Base-by-base conservation (phyloP, 345 rosid species). In the Noccaea bulbosa region DNA sequence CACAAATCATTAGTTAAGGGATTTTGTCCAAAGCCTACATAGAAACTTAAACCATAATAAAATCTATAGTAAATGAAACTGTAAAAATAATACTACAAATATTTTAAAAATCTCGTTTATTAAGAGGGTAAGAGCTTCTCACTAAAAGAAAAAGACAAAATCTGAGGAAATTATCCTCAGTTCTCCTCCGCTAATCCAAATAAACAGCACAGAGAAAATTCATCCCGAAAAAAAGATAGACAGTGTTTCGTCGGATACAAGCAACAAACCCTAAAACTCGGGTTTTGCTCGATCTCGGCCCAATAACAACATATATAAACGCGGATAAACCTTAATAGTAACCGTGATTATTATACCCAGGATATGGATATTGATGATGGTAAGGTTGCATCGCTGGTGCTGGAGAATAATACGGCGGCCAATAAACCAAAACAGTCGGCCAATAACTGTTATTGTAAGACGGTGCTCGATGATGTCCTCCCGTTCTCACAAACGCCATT, bases 251-350 rank as follows among this genome's bases (percentile, higher is more conserved):
- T 62, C 15, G 44, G 67, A 32, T 32, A 46, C 67, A 46, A 62
- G 55, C 44, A 62, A 62, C n/a, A 62, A 62, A 15, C 67, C 67
- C 54, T 46, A 62, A 62, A 62, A 32, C 8, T 1, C 1, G 41
- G 54, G 5, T 16, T 44, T 46, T 46, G 54, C 32, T 46, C 4
- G 67, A 62, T 44, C 41, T 46, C 17, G 10, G 16, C 27, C 27
- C 27, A 30, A 43, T 41, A n/a, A 40, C 4, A 27, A 27, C 30
- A 27, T 27, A 27, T 27, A 3, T 11, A 12, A 40, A 27, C 30
- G 30, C 30, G 30, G 5, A 4, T 4, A 41, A 61, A 30, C 22
- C 24, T 43, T 46, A 46, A 62, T 62, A 62, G 7, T 62, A 62
- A 34, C 15, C 30, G 41, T 45, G 47, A 2, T 11, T 33, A 10